Evolutionary conservation across 768 basidiomycete species (phyloP).

Genomic region (Boletus rufocinnamomeus): DNA sequence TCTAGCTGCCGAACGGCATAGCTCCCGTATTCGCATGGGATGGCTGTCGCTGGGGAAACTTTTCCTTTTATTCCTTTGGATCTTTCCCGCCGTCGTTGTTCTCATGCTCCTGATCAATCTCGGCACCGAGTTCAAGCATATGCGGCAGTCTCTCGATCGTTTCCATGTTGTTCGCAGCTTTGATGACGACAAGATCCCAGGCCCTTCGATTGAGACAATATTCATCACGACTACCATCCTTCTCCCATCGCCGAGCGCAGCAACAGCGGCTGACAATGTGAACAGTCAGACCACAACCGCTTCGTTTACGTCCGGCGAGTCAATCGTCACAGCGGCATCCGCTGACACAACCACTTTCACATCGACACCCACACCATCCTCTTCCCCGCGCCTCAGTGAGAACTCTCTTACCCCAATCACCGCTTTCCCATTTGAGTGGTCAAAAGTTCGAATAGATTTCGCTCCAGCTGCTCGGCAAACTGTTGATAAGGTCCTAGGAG

Average conservation of each 20-base stretch:
- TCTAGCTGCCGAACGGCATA: slow-evolving; percentile 28
- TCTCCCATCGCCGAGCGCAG: slow-evolving; percentile 10
- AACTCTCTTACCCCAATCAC: slow-evolving; percentile 24
- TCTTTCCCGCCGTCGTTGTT: slow-evolving; percentile 19
- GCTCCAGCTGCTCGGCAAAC: slow-evolving; percentile 25
- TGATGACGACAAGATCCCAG: slow-evolving; percentile 8
- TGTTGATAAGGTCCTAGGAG: slow-evolving; percentile 30
- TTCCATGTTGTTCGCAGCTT: slow-evolving; percentile 9
- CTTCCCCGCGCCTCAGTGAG: slow-evolving; percentile 14
- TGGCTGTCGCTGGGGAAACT: slow-evolving; percentile 15
- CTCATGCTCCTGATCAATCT: slow-evolving; percentile 28
- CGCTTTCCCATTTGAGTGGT: slow-evolving; percentile 32
- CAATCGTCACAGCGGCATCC: slow-evolving; percentile 14
- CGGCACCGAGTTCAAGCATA: slow-evolving; percentile 28
- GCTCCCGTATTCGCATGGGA: slow-evolving; percentile 10
- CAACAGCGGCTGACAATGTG: not conserved
- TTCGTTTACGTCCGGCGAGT: slow-evolving; percentile 5
- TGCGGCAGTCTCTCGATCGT: slow-evolving; percentile 29
- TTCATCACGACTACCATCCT: slow-evolving; percentile 33
- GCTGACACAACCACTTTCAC: slow-evolving; percentile 8
- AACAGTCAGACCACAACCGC: slow-evolving; percentile 7
- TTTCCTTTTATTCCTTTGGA: slow-evolving; percentile 18
- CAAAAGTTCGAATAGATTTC: slow-evolving; percentile 28
- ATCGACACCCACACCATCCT: slow-evolving; percentile 17
- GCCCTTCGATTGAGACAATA: slow-evolving; percentile 27